Base-by-base conservation (phyloP, 2,329 filamentous ascomycete genomes). In the Aphanocladium album region DNA sequence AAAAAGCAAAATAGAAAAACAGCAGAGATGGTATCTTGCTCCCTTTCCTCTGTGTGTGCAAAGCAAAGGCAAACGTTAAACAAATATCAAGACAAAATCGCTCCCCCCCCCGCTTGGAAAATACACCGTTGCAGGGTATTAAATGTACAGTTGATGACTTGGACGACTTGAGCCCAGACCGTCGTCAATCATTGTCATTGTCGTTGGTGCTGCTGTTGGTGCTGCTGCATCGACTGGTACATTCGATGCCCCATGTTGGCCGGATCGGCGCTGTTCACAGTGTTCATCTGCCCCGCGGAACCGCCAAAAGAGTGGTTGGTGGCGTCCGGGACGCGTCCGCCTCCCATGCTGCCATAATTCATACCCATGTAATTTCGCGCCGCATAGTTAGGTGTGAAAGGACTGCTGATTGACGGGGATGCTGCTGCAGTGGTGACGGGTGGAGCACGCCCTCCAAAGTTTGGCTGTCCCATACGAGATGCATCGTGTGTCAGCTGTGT, bases 181-280 rank as follows among this genome's bases (percentile, higher is more conserved):
- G 11, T 19, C 33, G 30, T 17, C 23, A 35, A 30, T 49, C 39
- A 41, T 43, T 23, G 58, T 55, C 35, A 57, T 52, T 61, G 60
- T 30, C 53, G 51, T 27, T 61, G 59, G 46, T 61, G 60, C 53
- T 61, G 59, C 33, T 54, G 51, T 19, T 56, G 53, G 21, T 56
- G 53, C 39, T 61, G 60, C 47, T 61, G 60, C 53, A 61, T 57
- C 19, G 60, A 51, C 33, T 57, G 60, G 43, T 61, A 61, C 60
- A 61, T 57, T 39, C 60, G 60, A 39, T 61, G 53, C 21, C 52
- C 45, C 59, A 57, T 61, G 14, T 35, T 61, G 25, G 60, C 53
- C 39, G 57, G 60, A 21, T 61, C 60, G 9, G 37, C 46, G 51
- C n/a, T 45, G n/a, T 41, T 50, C 46, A 61, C 50, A 11, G 19